Percentiles rank a stretch among this genome's conserved stretches.
These are phyloP conservation scores for Aspergillus kassunensis DNA, from an alignment of 495 filamentous ascomycete species.

Conservation along the genomic window DNA sequence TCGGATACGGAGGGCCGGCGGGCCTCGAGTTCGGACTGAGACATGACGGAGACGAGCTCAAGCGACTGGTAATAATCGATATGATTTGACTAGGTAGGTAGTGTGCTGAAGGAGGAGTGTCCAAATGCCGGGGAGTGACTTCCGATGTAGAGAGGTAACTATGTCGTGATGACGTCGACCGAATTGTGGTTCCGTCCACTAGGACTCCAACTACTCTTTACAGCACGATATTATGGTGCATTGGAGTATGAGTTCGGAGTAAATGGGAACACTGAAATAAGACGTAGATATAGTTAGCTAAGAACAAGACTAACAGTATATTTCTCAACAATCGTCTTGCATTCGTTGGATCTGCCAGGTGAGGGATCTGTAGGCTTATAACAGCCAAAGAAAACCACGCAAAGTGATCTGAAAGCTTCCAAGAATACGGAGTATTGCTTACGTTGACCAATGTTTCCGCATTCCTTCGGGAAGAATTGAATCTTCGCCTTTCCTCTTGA, in stretches of 20 bases:
- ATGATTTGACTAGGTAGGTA: neutral
- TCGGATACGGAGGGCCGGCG: slow-evolving; percentile 38
- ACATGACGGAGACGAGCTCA: slow-evolving; percentile 23
- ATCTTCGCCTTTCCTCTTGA: neutral
- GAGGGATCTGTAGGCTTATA: neutral
- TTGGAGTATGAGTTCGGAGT: neutral
- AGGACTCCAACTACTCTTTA: neutral
- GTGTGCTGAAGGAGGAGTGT: neutral
- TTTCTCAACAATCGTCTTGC: too few relatives aligned
- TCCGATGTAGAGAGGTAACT: slow-evolving; percentile 7
- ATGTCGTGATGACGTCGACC: slow-evolving; percentile 24
- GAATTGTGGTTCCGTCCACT: neutral
- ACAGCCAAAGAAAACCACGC: neutral
- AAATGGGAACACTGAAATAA: neutral
- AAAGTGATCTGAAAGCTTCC: neutral
- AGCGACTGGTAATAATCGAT: neutral
- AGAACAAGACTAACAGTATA: neutral
- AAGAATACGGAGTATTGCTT: neutral
- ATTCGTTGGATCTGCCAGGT: neutral
- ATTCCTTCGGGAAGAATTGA: neutral
- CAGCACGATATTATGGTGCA: neutral
- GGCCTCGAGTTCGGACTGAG: slow-evolving; percentile 25
- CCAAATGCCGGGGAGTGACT: neutral
- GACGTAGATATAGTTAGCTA: neutral
- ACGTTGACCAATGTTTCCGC: neutral